phyloP scores from a whole-genome alignment of 495 filamentous ascomycete genomes.

The Xylona heveae region DNA sequence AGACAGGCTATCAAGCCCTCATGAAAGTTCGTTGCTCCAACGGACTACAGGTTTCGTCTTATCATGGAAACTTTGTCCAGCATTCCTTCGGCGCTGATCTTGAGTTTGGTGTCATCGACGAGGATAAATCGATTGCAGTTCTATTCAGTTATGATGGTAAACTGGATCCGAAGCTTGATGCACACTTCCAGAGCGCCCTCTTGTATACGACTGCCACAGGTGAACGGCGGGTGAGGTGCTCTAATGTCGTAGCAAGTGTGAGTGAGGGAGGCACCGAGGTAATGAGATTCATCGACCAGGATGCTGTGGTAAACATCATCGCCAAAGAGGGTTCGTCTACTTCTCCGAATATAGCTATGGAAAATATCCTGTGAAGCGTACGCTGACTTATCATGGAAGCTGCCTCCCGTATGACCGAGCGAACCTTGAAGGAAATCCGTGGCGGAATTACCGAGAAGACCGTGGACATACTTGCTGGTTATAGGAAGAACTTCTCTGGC shows the following conservation, averaged over 20 bases:
- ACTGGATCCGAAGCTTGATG: slow-evolving; percentile 84
- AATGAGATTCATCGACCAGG: slow-evolving; percentile 86
- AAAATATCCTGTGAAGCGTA: neutral
- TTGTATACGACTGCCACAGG: slow-evolving; percentile 86
- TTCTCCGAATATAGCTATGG: too few species aligned
- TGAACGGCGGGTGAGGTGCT: slow-evolving; percentile 78
- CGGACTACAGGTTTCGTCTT: slow-evolving; percentile 79
- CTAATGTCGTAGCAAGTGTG: slow-evolving; percentile 80
- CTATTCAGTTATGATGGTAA: slow-evolving; percentile 95
- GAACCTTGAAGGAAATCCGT: slow-evolving; percentile 72
- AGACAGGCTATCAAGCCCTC: slow-evolving; percentile 87
- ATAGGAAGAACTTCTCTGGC: slow-evolving; percentile 73
- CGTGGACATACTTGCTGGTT: slow-evolving; percentile 81
- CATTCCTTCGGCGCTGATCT: slow-evolving; percentile 89
- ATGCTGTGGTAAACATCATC: slow-evolving; percentile 68
- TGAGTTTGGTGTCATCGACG: slow-evolving; percentile 81
- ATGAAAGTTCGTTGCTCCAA: slow-evolving; percentile 99
- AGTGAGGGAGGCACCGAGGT: slow-evolving; percentile 64
- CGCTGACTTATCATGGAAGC: slow-evolving; percentile 20
- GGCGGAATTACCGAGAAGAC: slow-evolving; percentile 72
- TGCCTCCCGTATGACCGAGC: slow-evolving; percentile 59
- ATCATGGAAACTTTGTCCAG: slow-evolving; percentile 91
- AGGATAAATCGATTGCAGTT: slow-evolving; percentile 81
- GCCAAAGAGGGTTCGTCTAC: slow-evolving; percentile 87
- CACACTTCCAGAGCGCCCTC: slow-evolving; percentile 90